These are phyloP conservation scores for Plasmodium reichenowi DNA, from an alignment of 169 alveolate species.

Conservation along the genomic window DNA sequence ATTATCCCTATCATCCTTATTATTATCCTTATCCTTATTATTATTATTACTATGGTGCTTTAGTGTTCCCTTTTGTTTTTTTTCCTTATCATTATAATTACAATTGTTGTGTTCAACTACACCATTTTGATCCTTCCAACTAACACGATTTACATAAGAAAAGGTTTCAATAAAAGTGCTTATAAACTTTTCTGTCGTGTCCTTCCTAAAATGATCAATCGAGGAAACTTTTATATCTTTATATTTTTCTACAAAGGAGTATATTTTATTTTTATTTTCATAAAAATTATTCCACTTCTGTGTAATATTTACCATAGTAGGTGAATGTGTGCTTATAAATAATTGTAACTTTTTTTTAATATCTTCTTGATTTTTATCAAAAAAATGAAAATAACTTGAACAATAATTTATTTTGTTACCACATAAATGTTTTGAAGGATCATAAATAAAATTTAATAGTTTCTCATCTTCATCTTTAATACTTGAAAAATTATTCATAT, in stretches of 20 bases:
- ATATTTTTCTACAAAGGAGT: constrained; percentile 46
- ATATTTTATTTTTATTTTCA: constrained; percentile 40
- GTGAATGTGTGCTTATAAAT: constrained; percentile 66
- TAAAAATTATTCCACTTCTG: constrained; percentile 56
- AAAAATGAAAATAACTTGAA: constrained; percentile 45
- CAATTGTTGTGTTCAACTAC: background rate
- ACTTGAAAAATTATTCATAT: background rate
- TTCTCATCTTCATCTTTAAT: constrained; percentile 32
- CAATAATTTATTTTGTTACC: constrained; percentile 14
- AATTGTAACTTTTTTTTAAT: constrained; percentile 48
- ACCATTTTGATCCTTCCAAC: background rate
- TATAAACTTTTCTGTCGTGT: constrained; percentile 53
- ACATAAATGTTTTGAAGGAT: constrained; percentile 57
- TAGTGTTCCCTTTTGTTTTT: background rate
- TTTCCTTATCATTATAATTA: background rate
- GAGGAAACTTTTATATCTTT: constrained; percentile 18
- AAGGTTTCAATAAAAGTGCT: constrained; percentile 44
- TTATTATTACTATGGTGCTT: background rate
- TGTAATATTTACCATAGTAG: constrained; percentile 63
- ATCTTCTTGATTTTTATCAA: constrained; percentile 41
- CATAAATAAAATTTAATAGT: constrained; percentile 38
- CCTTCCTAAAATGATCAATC: constrained; percentile 32
- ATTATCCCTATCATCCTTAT: background rate
- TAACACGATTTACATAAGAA: background rate
- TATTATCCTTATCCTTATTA: background rate